Evolutionary conservation across 768 basidiomycete genomes (phyloP).

Genomic region (Lyophyllum shimeji): DNA sequence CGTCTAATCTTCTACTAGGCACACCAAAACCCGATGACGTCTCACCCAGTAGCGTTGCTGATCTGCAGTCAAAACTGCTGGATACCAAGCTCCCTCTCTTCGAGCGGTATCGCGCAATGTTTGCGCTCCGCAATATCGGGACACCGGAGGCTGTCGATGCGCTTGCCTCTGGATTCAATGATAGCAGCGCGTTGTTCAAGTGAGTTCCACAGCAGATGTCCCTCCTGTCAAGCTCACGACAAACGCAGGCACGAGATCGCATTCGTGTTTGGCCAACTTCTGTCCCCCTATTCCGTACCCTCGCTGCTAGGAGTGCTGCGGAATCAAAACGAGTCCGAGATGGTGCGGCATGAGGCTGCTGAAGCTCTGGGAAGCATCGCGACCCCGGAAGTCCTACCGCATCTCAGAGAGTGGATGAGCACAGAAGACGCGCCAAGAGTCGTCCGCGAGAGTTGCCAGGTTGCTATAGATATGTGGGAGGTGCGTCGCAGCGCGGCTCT

Average conservation of each 20-base stretch:
- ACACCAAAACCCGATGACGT: slow-evolving; percentile 51
- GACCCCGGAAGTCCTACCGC: slow-evolving; percentile 85
- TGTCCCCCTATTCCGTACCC: slow-evolving; percentile 86
- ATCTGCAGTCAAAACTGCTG: slow-evolving; percentile 63
- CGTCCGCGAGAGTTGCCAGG: slow-evolving; percentile 93
- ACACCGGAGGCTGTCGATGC: slow-evolving; percentile 84
- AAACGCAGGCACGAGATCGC: slow-evolving; percentile 88
- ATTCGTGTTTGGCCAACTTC: slow-evolving; percentile 95
- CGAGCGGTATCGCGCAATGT: slow-evolving; percentile 97
- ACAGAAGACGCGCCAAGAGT: slow-evolving; percentile 81
- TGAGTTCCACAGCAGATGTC: slow-evolving; percentile 32
- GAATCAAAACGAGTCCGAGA: slow-evolving; percentile 75
- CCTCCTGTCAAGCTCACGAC: background rate
- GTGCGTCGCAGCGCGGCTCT: slow-evolving; percentile 39
- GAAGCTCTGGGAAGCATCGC: slow-evolving; percentile 98
- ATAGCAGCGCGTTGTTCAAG: slow-evolving; percentile 93
- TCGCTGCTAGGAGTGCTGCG: slow-evolving; percentile 78
- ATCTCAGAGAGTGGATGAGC: slow-evolving; percentile 82
- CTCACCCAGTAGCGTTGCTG: slow-evolving; percentile 45
- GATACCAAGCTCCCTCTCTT: slow-evolving; percentile 74
- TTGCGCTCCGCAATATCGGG: slow-evolving; percentile 92
- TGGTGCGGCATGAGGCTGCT: slow-evolving; percentile 99
- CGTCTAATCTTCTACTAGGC: slow-evolving; percentile 60
- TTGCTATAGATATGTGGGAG: slow-evolving; percentile 98
- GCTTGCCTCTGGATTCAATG: slow-evolving; percentile 86